Evolutionary conservation across 2,329 filamentous ascomycete genomes (phyloP).

Genomic region (Phialemoniopsis sp.): DNA sequence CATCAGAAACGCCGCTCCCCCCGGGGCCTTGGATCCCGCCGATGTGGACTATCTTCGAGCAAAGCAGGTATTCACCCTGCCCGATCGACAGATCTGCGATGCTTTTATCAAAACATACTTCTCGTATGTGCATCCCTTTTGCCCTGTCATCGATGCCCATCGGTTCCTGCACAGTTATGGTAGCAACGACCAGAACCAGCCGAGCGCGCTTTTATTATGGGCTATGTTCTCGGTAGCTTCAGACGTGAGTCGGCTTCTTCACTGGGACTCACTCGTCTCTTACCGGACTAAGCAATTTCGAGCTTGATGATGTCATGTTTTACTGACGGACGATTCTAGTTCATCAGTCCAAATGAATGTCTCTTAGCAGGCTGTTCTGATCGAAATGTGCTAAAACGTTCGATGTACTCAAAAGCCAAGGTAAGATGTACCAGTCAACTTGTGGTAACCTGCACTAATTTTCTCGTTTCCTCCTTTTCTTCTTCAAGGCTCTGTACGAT

Average conservation of each 20-base stretch:
- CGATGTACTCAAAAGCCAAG: conserved; percentile 30
- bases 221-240: conserved; percentile 22
- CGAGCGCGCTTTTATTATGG: conserved; percentile 17
- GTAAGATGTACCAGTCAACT: too few relatives aligned
- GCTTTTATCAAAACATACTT: conserved; percentile 18
- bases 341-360: conserved; percentile 1
- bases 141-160: conserved; percentile 14
- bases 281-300: too few relatives aligned
- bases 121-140: conserved; percentile 16
- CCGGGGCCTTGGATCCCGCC: too few relatives aligned
- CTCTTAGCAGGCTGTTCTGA: conserved; percentile 13
- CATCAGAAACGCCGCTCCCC: too few relatives aligned
- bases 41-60: too few relatives aligned
- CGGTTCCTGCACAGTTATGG: conserved; percentile 11
- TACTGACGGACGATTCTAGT: too few relatives aligned
- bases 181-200: neutral
- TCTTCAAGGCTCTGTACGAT: conserved; percentile 20
- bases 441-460: too few relatives aligned
- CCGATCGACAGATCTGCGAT: too few relatives aligned
- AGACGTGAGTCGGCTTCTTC: conserved; percentile 22
- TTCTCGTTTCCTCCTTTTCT: neutral
- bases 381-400: conserved; percentile 27
- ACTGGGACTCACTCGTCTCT: too few relatives aligned
- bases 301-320: too few relatives aligned
- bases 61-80: too few relatives aligned